These are phyloP conservation scores for Panicum miliaceum DNA, from an alignment of 176 grass and related monocot species.

Conservation along the genomic window DNA sequence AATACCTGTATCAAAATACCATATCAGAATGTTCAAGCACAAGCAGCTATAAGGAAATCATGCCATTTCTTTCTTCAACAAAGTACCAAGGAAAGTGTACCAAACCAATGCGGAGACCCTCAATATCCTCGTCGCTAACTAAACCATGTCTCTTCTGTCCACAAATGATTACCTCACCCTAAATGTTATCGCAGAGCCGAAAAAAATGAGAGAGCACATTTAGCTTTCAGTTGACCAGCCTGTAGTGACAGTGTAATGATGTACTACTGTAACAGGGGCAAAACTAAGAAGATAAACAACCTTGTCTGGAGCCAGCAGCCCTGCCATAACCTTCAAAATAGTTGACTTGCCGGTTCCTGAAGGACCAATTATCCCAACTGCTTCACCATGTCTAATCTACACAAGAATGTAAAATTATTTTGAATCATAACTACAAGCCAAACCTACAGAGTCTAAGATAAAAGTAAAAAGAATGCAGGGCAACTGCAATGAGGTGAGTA, in stretches of 20 bases:
- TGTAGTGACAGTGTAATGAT: background rate
- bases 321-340: conserved; percentile 95
- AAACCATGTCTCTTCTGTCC: conserved; percentile 81
- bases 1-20: conserved; percentile 74
- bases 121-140: conserved; percentile 93
- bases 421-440: conserved; percentile 14
- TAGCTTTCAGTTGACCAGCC: background rate
- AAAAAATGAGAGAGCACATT: conserved; percentile 17
- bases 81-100: conserved; percentile 49
- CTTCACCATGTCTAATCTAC: conserved; percentile 96
- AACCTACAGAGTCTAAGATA: conserved; percentile 26
- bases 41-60: conserved; percentile 32
- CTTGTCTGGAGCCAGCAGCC: conserved; percentile 84
- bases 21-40: conserved; percentile 16
- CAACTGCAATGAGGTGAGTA: background rate
- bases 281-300: conserved; percentile 47
- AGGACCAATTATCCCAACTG: conserved; percentile 97
- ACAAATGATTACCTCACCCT: conserved; percentile 91
- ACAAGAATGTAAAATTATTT: conserved; percentile 45
- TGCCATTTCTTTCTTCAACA: conserved; percentile 24
- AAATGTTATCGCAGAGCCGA: conserved; percentile 41
- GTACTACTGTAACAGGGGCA: background rate
- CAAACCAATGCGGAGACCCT: conserved; percentile 87
- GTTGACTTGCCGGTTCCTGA: conserved; percentile 98
- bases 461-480: background rate